These are phyloP conservation scores for Cyclotella sp. DNA, from an alignment of 108 stramenopile genomes.

Conservation along the genomic window DNA sequence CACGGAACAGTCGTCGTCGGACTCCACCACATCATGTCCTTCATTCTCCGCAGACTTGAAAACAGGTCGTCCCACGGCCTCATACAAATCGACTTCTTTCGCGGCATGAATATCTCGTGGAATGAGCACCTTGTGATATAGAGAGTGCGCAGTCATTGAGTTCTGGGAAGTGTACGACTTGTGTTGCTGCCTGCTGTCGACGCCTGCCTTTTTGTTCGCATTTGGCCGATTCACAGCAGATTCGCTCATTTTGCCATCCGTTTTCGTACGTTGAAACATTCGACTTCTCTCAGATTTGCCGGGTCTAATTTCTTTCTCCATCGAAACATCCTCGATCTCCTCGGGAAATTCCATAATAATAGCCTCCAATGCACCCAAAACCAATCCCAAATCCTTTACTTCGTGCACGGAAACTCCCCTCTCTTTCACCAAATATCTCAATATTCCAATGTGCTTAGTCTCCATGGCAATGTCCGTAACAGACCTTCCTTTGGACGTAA, in stretches of 20 bases:
- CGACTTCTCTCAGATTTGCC: not conserved
- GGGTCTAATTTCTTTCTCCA: not conserved
- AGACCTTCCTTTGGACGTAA: slow-evolving; percentile 76
- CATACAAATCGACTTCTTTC: not conserved
- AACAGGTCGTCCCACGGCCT: slow-evolving; percentile 8
- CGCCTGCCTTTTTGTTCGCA: not conserved
- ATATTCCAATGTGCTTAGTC: slow-evolving; percentile 59
- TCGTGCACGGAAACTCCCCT: slow-evolving; percentile 70
- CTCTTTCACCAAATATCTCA: slow-evolving; percentile 80
- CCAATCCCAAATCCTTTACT: slow-evolving; percentile 65
- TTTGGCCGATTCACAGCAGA: not conserved
- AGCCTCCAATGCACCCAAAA: slow-evolving; percentile 74
- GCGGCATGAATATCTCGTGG: slow-evolving; percentile 7
- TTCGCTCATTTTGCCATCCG: not conserved
- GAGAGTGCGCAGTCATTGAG: not conserved
- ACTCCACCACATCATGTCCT: slow-evolving; percentile 3
- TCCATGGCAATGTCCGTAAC: slow-evolving; percentile 79
- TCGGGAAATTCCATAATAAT: slow-evolving; percentile 33
- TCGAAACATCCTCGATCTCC: slow-evolving; percentile 3
- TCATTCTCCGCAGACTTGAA: slow-evolving; percentile 11
- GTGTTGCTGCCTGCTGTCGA: not conserved
- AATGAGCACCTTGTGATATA: not conserved
- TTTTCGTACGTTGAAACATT: not conserved
- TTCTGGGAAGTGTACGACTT: not conserved
- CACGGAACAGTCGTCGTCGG: slow-evolving; percentile 31